A percentile compares a stretch with the other conserved stretches of the same genome.
Evolutionary conservation across 352 stramenopile genomes (phyloP).

Genomic region (Globisporangium recalcitrans): DNA sequence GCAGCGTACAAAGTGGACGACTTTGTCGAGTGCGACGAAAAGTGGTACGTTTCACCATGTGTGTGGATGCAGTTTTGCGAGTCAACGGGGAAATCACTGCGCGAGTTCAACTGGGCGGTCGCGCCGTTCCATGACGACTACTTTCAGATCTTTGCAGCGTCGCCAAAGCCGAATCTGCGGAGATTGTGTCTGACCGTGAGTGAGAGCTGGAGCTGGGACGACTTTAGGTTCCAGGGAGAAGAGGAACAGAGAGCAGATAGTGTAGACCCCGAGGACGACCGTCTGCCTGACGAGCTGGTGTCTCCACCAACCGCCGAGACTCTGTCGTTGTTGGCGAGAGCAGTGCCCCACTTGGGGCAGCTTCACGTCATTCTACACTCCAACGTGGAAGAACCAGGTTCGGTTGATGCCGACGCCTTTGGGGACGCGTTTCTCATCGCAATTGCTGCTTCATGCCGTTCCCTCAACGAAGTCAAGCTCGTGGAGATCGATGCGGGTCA

Average conservation of each 20-base stretch:
- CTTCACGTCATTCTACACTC: conserved; percentile 15
- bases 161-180: conserved; percentile 8
- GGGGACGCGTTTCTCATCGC: conserved; percentile 8
- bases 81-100: not conserved
- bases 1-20: conserved; percentile 12
- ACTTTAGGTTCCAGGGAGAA: conserved; percentile 3
- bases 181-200: conserved; percentile 12
- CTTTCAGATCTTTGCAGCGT: conserved; percentile 9
- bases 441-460: conserved; percentile 1
- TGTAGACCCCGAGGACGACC: not conserved
- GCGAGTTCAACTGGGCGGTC: conserved; percentile 20
- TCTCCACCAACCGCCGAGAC: conserved; percentile 11
- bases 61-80: conserved; percentile 10
- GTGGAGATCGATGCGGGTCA: conserved; percentile 8
- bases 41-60: conserved; percentile 10
- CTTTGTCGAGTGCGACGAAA: conserved; percentile 22
- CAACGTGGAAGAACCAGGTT: conserved; percentile 7
- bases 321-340: not conserved
- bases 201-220: conserved; percentile 17
- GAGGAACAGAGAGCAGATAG: not conserved
- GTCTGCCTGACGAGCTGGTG: conserved; percentile 3
- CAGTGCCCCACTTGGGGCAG: conserved; percentile 1
- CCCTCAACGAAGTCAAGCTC: conserved; percentile 11
- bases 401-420: conserved; percentile 9
- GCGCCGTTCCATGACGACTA: conserved; percentile 15